Evolutionary conservation across 2,329 filamentous ascomycete genomes (phyloP).

Genomic region (Geosmithia morbida): DNA sequence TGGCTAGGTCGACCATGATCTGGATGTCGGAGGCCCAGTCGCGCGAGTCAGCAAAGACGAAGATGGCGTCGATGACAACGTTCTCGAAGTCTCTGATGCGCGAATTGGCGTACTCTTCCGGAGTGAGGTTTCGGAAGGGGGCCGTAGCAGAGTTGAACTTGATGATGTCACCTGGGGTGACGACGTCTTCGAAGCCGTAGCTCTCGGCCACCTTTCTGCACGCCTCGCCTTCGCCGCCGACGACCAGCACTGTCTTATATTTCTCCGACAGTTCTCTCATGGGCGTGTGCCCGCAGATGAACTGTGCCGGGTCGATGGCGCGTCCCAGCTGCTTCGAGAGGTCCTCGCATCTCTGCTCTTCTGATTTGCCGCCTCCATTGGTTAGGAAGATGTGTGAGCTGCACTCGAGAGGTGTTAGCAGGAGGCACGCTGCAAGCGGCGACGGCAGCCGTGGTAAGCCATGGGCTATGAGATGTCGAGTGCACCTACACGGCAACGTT

Average conservation of each 20-base stretch:
- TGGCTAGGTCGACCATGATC: conserved; percentile 84
- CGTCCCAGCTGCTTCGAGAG: conserved; percentile 75
- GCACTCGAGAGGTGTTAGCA: conserved; percentile 4
- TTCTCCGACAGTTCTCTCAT: conserved; percentile 85
- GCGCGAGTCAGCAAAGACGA: conserved; percentile 85
- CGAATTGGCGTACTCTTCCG: conserved; percentile 63
- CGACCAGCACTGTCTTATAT: conserved; percentile 62
- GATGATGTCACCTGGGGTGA: conserved; percentile 91
- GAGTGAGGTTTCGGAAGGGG: conserved; percentile 76
- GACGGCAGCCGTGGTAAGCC: conserved; percentile 3
- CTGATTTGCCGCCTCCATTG: conserved; percentile 88
- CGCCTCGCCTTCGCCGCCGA: conserved; percentile 76
- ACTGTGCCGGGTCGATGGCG: conserved; percentile 77
- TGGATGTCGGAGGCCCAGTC: conserved; percentile 96
- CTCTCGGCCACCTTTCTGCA: conserved; percentile 77
- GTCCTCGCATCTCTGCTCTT: conserved; percentile 76
- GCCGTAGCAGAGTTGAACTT: conserved; percentile 80
- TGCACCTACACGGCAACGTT: conserved; percentile 62
- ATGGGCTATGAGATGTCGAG: conserved; percentile 1
- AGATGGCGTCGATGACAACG: conserved; percentile 73
- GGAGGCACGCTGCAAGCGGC: conserved; percentile 1
- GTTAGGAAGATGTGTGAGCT: conserved; percentile 92
- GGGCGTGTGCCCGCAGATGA: conserved; percentile 90
- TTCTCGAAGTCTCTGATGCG: conserved; percentile 39
- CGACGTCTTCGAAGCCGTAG: conserved; percentile 86